phyloP scores from a whole-genome alignment of 768 basidiomycete species.

The Auricularia heimuer region DNA sequence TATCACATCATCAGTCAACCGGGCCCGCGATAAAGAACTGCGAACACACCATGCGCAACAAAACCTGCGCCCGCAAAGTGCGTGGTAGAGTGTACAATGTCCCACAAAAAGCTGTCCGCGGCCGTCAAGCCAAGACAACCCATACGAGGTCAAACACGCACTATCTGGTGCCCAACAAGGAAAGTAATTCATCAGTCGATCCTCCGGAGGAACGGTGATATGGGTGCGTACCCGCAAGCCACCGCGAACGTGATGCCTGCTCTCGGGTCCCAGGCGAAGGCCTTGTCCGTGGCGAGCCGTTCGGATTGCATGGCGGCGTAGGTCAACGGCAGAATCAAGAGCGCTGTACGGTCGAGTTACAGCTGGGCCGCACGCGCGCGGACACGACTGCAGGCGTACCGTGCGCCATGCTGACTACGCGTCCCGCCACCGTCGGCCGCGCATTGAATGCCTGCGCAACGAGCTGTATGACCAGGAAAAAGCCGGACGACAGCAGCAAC shows the following conservation, averaged over 20 bases:
- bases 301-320: slow-evolving; percentile 40
- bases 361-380: neutral
- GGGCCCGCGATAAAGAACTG: neutral
- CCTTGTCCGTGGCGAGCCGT: slow-evolving; percentile 46
- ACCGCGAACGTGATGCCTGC: slow-evolving; percentile 56
- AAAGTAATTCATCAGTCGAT: neutral
- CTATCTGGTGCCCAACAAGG: slow-evolving; percentile 3
- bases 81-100: slow-evolving; percentile 53
- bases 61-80: slow-evolving; percentile 68
- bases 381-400: neutral
- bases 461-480: neutral
- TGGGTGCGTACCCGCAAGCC: slow-evolving; percentile 47
- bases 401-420: neutral
- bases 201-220: neutral
- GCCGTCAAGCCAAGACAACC: neutral
- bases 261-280: slow-evolving; percentile 62
- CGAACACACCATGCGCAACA: slow-evolving; percentile 51
- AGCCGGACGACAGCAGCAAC: neutral
- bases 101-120: slow-evolving; percentile 75
- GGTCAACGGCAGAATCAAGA: slow-evolving; percentile 57
- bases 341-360: slow-evolving; percentile 20
- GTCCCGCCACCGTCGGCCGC: neutral
- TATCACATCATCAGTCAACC: slow-evolving; percentile 16
- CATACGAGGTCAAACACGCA: neutral
- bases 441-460: neutral